These are phyloP conservation scores for Phytophthora syringae DNA, from an alignment of 352 stramenopile genomes.

Conservation along the genomic window DNA sequence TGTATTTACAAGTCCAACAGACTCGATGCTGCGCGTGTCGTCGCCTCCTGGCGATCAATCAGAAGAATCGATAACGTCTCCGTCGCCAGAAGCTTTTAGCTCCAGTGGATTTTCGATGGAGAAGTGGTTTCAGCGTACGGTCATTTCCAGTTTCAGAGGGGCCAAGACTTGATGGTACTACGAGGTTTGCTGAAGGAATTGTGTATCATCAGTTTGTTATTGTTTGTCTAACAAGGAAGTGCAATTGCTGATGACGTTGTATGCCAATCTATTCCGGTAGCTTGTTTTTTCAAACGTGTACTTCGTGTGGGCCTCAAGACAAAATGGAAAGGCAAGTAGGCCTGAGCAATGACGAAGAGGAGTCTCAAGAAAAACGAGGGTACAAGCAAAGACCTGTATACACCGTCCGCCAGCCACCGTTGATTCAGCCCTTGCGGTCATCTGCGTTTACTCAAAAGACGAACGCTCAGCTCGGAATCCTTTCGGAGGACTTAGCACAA, in stretches of 20 bases:
- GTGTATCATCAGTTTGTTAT: too few species aligned
- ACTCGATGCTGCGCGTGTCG: conserved; percentile 13
- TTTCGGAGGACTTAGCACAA: conserved; percentile 45
- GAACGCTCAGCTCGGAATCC: conserved; percentile 26
- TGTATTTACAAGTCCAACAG: not conserved
- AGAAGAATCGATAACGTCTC: not conserved
- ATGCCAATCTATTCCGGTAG: conserved; percentile 26
- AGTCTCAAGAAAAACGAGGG: not conserved
- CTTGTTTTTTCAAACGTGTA: not conserved
- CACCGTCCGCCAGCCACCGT: conserved; percentile 47
- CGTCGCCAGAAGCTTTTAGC: conserved; percentile 30
- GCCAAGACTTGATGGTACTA: not conserved
- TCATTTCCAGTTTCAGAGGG: conserved; percentile 17
- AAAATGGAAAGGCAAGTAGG: conserved; percentile 12
- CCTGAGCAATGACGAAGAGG: conserved; percentile 6
- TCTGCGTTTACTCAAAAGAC: conserved; percentile 51
- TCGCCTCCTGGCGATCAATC: not conserved
- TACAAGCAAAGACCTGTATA: conserved; percentile 48
- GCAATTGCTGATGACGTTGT: not conserved
- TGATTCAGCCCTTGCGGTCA: conserved; percentile 55
- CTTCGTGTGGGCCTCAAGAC: not conserved
- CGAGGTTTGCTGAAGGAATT: not conserved
- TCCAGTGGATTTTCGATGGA: conserved; percentile 48
- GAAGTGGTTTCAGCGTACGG: conserved; percentile 44
- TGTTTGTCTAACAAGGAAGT: not conserved